A percentile compares a stretch with the other conserved stretches of the same genome.
phyloP scores from a whole-genome alignment of 148 eudicot genomes.

The Dysphania ambrosioides region DNA sequence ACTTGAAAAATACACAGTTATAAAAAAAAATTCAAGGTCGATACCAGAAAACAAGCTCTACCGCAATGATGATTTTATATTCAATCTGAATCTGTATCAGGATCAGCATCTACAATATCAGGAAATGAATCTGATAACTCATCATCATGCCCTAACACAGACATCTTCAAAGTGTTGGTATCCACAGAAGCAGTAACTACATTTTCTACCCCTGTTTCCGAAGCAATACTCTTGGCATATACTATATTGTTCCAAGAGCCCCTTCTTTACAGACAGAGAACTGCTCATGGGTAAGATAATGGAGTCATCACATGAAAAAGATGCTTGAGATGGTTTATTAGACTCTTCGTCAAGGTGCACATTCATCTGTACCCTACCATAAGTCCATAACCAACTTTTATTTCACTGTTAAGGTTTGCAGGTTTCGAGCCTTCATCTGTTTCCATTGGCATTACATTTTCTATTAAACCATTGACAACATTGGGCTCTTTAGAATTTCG shows the following conservation, averaged over 20 bases:
- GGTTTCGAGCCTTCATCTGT: slow-evolving; percentile 13
- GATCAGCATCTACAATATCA: slow-evolving; percentile 36
- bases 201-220: slow-evolving; percentile 13
- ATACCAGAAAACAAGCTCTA: not conserved
- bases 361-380: slow-evolving; percentile 38
- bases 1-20: no score
- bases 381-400: slow-evolving; percentile 17
- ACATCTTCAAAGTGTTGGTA: not conserved
- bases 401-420: not conserved
- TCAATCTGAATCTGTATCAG: slow-evolving; percentile 33
- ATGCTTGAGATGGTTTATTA: slow-evolving; percentile 6
- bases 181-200: not conserved
- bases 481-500: slow-evolving; percentile 19
- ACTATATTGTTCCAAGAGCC: slow-evolving; percentile 1
- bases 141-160: slow-evolving; percentile 18
- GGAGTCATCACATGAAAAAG: slow-evolving; percentile 1
- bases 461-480: slow-evolving; percentile 6
- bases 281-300: slow-evolving; percentile 1
- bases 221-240: not conserved
- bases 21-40: not conserved
- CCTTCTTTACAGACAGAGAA: slow-evolving; percentile 9
- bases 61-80: not conserved
- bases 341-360: slow-evolving; percentile 18
- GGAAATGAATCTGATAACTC: slow-evolving; percentile 27
- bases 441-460: slow-evolving; percentile 16